These are phyloP conservation scores for Thalassiosira livingstoniorum DNA, from an alignment of 352 stramenopile genomes.

Conservation along the genomic window DNA sequence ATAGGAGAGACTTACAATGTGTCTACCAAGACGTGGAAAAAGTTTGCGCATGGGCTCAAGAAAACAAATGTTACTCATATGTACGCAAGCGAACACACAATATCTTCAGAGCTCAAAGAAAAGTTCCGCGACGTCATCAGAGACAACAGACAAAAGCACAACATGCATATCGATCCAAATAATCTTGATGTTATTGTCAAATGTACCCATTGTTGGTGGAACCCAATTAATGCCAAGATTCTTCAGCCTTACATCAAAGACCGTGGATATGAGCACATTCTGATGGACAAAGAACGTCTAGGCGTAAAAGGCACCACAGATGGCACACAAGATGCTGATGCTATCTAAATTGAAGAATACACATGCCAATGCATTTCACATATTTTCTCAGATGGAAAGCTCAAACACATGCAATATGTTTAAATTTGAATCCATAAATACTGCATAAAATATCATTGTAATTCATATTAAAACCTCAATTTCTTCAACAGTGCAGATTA, in stretches of 20 bases:
- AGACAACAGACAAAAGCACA: constrained; percentile 88
- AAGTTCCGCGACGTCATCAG: constrained; percentile 86
- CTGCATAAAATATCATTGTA: no score
- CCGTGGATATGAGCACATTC: constrained; percentile 78
- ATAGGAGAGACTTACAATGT: constrained; percentile 90
- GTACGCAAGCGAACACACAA: constrained; percentile 90
- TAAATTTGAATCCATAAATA: no score
- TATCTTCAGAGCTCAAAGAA: constrained; percentile 88
- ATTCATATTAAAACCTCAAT: no score
- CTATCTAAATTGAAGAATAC: no score
- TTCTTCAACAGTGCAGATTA: no score
- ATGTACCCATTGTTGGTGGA: constrained; percentile 91
- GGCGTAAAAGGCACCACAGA: constrained; percentile 71
- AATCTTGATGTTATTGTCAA: constrained; percentile 89
- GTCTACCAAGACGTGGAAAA: constrained; percentile 80
- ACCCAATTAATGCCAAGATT: constrained; percentile 85
- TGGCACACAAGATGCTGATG: constrained; percentile 51
- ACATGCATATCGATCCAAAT: constrained; percentile 84
- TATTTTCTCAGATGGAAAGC: no score
- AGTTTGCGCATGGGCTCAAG: constrained; percentile 85
- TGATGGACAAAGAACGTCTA: constrained; percentile 77
- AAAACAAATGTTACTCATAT: constrained; percentile 87
- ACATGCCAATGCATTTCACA: no score
- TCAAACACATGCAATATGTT: no score
- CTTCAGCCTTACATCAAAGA: constrained; percentile 84